Base-by-base conservation (phyloP, 2,329 filamentous ascomycete species). In the Chaetomiaceae sp. region DNA sequence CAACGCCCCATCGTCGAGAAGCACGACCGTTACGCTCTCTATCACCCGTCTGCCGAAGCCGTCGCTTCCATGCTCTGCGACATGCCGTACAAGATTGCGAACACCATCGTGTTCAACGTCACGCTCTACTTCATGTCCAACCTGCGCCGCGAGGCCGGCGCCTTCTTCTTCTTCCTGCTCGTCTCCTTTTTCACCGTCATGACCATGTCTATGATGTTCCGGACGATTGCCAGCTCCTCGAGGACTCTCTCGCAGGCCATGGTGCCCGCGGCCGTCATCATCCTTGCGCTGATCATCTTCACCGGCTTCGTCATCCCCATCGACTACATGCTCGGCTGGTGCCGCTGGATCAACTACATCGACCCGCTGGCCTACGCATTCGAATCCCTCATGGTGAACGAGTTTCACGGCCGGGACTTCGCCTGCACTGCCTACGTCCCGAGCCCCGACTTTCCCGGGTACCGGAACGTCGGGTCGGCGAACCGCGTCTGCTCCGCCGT, bases 41-140 rank as follows among this genome's bases (percentile, higher is more conserved):
- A 76, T 22, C 73, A 76, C 18, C 74, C 75, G 0, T 89, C 85
- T 9, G 85, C 88, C 14, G 89, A 96, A 72, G 87, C 88, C n/a
- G 75, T 88, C 49, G 81, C 86, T 0, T 93, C 86, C 9, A 93
- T 95, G 84, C 66, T 95, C 24, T 84, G 79, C 52, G 90, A 96
- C 58, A 68, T 95, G 67, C 90, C 90, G 0, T 88, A 88, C 66
- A 95, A 93, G 65, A 66, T 94, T 8, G 30, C 66, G n/a, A 90
- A 90, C 57, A 68, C 79, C 1, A 74, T 94, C 53, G 67, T 78
- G 4, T 95, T 94, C 73, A 94, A 95, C 62, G 42, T 90, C 26
- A 74, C 80, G 1, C 67, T 95, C 3, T 95, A 95, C 69, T 95
- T 95, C 66, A 83, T 96, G 79, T 84, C 86, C 0, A 85, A 89